A percentile compares a stretch with the other conserved stretches of the same genome.
Evolutionary conservation across 192 early-diverging fungal species (phyloP).

Genomic region (Coemansia nantahalensis): DNA sequence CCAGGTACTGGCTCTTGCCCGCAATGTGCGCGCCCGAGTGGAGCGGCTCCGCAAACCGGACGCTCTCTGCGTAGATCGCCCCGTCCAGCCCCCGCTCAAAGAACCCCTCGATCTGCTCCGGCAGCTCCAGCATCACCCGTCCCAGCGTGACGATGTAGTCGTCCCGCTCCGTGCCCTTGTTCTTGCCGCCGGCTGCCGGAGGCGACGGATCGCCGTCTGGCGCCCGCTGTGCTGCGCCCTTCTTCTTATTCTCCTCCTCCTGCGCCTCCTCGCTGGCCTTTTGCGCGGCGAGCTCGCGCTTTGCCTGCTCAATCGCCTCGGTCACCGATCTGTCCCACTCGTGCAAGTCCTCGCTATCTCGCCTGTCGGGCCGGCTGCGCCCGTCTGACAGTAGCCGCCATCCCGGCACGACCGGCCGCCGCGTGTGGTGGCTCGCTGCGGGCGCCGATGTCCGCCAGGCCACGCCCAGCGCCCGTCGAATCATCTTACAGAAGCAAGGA

Average conservation of each 20-base stretch:
- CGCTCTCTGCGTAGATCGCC: slow-evolving; percentile 15
- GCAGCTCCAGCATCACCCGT: slow-evolving; percentile 41
- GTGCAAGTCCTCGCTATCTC: slow-evolving; percentile 1
- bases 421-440: too few species aligned
- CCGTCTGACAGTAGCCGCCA: neutral
- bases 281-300: slow-evolving; percentile 15
- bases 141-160: slow-evolving; percentile 40
- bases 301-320: slow-evolving; percentile 44
- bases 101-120: slow-evolving; percentile 38
- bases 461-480: too few species aligned
- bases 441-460: too few species aligned
- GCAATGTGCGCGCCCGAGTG: slow-evolving; percentile 34
- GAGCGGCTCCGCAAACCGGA: slow-evolving; percentile 27
- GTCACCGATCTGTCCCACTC: slow-evolving; percentile 41
- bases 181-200: neutral
- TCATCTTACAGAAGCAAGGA: too few species aligned
- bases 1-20: slow-evolving; percentile 30
- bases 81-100: slow-evolving; percentile 21
- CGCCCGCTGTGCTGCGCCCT: too few species aligned
- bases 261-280: neutral
- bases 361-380: neutral
- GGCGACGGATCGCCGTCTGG: too few species aligned
- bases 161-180: neutral
- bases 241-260: neutral
- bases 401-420: too few species aligned